These are phyloP conservation scores for Aspergillus nomiae DNA, from an alignment of 2,329 filamentous ascomycete species.

Conservation along the genomic window DNA sequence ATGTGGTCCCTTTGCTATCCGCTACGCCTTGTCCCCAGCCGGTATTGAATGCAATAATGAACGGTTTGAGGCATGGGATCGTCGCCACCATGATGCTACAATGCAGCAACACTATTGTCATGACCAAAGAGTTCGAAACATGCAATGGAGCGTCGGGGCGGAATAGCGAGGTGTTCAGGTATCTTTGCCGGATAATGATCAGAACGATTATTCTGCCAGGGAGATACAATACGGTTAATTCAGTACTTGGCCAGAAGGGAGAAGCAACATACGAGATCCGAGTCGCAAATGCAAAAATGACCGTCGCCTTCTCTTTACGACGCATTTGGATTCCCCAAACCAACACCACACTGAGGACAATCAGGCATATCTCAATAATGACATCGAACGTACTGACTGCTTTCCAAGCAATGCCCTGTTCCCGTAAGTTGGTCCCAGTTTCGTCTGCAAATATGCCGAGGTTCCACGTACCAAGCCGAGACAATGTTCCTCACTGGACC, in stretches of 20 bases:
- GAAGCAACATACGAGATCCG: constrained; percentile 11
- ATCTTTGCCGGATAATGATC: constrained; percentile 37
- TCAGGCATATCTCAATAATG: constrained; percentile 23
- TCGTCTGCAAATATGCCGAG: background rate
- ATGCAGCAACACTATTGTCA: constrained; percentile 42
- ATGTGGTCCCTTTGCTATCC: constrained; percentile 1
- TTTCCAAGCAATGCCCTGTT: constrained; percentile 36
- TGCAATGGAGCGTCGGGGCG: constrained; percentile 32
- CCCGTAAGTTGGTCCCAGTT: background rate
- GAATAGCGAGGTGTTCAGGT: constrained; percentile 26
- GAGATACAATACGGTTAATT: background rate
- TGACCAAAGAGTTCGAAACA: constrained; percentile 35
- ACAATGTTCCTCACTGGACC: background rate
- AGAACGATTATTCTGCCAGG: constrained; percentile 25
- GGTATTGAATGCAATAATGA: constrained; percentile 44
- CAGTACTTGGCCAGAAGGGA: background rate
- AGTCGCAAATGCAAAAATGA: constrained; percentile 21
- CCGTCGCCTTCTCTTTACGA: constrained; percentile 15
- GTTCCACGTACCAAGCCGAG: constrained; percentile 13
- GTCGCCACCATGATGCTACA: constrained; percentile 46
- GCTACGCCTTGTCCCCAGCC: constrained; percentile 31
- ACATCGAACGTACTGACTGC: constrained; percentile 43
- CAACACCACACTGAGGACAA: constrained; percentile 24
- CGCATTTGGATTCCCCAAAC: constrained; percentile 28
- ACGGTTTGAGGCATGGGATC: constrained; percentile 45